Evolutionary conservation across 106 monocot species (phyloP), one percentile per base, ranked within the genome.

Genomic region (Platanthera zijinensis): DNA sequence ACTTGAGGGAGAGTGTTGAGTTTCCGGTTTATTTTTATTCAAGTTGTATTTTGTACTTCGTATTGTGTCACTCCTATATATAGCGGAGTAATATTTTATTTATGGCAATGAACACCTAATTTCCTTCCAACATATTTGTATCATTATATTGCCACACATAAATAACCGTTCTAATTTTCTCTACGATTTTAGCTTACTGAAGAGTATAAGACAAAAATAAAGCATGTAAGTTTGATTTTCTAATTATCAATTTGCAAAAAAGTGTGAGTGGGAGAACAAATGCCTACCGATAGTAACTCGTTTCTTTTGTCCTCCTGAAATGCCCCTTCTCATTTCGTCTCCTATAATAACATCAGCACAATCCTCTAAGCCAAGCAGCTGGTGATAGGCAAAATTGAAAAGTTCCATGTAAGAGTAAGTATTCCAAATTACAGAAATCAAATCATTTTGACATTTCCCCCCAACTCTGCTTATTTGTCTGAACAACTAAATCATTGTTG

Each of bases 291-390:
- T 85, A 57, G 89, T 92, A 11, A 85, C 84, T 75, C 91, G 82
- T 74, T 89, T 92, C 82, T 92, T 92, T 82, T 92, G 89, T 15
- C 92, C 92, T 77, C 89, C 92, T 53, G 92, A 92, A 53, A 92
- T 89, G 25, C 92, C 92, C 57, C 92, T 86, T 85, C 89, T 78
- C 86, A 92, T 84, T 72, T 89, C 89, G 72, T 92, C 89, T 74
- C 89, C 92, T 70, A 92, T 46, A 50, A 78, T 79, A 13, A 79
- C 77, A 78, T 89, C 86, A 30, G 92, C 92, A 82, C 92, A 92
- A 19, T 86, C 86, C 39, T 77, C 50, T 52, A 87, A 76, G 18
- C 89, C 89, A 70, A 92, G 89, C 51, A 89, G 77, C 92, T 92
- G 75, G 28, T 68, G 52, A 57, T 49, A 78, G 45, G 30, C 50